Conservation (phyloP, 1,139 yeast genomes). For the Lodderomyces metapsilosis region DNA sequence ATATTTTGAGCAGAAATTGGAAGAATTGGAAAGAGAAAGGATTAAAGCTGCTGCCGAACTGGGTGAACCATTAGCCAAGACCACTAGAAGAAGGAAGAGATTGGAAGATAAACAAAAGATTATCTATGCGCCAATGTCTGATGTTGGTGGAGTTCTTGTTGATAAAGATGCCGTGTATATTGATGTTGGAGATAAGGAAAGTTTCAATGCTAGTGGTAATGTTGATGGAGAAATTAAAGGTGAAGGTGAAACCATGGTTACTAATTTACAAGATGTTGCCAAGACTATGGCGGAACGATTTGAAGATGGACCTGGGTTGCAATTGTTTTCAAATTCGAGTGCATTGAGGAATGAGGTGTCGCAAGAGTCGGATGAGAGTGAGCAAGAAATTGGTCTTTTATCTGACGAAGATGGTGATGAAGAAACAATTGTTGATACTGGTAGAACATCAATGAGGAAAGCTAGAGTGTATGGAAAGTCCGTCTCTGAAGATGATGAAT, state of each 20-base stretch:
- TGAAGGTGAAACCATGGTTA: slow-evolving; percentile 79
- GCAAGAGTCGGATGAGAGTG: slow-evolving; percentile 32
- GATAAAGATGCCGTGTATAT: slow-evolving; percentile 97
- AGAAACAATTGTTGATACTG: slow-evolving; percentile 33
- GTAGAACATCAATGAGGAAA: slow-evolving; percentile 59
- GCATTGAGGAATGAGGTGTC: slow-evolving; percentile 43
- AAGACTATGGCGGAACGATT: slow-evolving; percentile 62
- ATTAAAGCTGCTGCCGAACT: slow-evolving; percentile 61
- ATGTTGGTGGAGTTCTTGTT: slow-evolving; percentile 94
- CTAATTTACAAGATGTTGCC: slow-evolving; percentile 71
- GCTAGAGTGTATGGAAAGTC: slow-evolving; percentile 61
- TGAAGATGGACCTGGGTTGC: slow-evolving; percentile 67
- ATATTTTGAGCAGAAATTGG: slow-evolving; percentile 78
- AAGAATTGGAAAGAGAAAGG: slow-evolving; percentile 71
- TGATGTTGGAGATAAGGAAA: slow-evolving; percentile 69
- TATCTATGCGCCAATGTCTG: slow-evolving; percentile 98
- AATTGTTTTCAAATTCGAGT: slow-evolving; percentile 62
- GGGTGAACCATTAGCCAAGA: slow-evolving; percentile 54
- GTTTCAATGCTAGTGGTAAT: slow-evolving; percentile 55
- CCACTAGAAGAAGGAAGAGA: slow-evolving; percentile 78
- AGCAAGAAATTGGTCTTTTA: slow-evolving; percentile 17
- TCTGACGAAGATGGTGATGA: slow-evolving; percentile 13
- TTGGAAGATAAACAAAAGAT: slow-evolving; percentile 92
- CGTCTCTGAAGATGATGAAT: slow-evolving; percentile 49
- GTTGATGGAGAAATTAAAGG: slow-evolving; percentile 50